A percentile compares a stretch with the other conserved stretches of the same genome.
Evolutionary conservation across 1,284 basidiomycete species (phyloP).

Genomic region (Trichosporon ovoides): DNA sequence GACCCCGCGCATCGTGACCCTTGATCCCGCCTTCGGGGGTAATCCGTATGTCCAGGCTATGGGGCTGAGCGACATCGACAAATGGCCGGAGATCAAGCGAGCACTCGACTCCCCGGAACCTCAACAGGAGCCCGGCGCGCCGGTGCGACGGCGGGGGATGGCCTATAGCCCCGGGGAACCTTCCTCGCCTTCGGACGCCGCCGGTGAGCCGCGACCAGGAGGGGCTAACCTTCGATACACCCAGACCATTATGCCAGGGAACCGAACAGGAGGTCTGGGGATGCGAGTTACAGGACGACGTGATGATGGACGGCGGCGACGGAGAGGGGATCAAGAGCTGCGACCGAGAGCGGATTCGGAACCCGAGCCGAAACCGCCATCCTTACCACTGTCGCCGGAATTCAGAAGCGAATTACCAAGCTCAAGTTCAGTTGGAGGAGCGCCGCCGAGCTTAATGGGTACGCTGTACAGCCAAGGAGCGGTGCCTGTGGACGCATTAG

Average conservation of each 20-base stretch:
- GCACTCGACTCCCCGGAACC: constrained; percentile 50
- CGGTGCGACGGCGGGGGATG: constrained; percentile 1
- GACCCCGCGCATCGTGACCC: constrained; percentile 69
- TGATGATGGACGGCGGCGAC: background rate
- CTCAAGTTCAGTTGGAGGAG: background rate
- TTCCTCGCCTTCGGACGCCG: background rate
- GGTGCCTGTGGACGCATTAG: constrained; percentile 25
- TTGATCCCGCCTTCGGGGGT: constrained; percentile 57
- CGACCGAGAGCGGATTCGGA: background rate
- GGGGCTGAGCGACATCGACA: constrained; percentile 65
- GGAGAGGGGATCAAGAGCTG: background rate
- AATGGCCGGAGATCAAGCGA: constrained; percentile 75
- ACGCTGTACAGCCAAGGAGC: background rate
- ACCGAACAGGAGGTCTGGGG: constrained; percentile 58
- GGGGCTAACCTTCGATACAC: constrained; percentile 68
- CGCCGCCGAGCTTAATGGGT: background rate
- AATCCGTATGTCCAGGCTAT: constrained; percentile 77
- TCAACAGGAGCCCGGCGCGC: constrained; percentile 51
- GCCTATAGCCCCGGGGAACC: background rate
- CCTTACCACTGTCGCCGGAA: background rate
- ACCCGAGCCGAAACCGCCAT: constrained; percentile 1
- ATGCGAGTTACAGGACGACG: constrained; percentile 55
- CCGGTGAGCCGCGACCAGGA: constrained; percentile 20
- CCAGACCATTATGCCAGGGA: constrained; percentile 73
- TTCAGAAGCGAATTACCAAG: background rate